phyloP scores from a whole-genome alignment of 139 green algal genomes.

The Chlorella sp. region DNA sequence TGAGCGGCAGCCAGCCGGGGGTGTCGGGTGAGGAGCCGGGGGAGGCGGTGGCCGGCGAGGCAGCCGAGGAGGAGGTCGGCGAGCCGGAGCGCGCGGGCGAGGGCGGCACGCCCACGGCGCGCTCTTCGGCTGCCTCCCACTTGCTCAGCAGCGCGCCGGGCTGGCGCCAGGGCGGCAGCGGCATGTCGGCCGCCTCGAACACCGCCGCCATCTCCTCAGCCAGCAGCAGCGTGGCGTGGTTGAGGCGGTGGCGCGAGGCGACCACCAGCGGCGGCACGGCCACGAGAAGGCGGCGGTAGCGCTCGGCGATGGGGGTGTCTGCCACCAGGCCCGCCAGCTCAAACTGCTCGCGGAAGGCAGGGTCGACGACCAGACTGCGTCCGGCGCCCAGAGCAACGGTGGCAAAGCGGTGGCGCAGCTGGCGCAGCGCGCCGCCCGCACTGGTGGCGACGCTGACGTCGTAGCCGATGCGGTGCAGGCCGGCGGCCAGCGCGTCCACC shows the following conservation, averaged over 20 bases:
- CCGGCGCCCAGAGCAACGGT: not conserved
- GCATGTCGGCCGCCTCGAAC: constrained; percentile 13
- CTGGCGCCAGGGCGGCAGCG: constrained; percentile 66
- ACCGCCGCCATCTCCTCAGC: constrained; percentile 18
- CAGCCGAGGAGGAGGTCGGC: no score
- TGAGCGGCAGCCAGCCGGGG: no score
- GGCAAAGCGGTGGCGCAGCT: constrained; percentile 16
- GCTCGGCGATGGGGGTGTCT: not conserved
- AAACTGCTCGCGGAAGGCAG: constrained; percentile 24
- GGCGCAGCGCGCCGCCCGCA: constrained; percentile 2
- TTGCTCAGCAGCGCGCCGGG: constrained; percentile 56
- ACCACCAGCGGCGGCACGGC: constrained; percentile 21
- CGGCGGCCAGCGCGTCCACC: not conserved
- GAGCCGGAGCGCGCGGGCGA: no score
- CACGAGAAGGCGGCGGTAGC: constrained; percentile 14
- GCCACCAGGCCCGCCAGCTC: no score
- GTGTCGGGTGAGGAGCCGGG: no score
- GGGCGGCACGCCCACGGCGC: no score
- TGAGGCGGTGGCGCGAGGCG: not conserved
- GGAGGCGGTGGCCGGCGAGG: no score
- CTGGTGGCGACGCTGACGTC: not conserved
- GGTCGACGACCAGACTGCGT: constrained; percentile 17
- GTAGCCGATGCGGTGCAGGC: not conserved
- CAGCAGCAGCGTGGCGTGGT: constrained; percentile 14
- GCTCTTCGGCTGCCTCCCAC: constrained; percentile 47